Base-by-base conservation (phyloP, 2,329 filamentous ascomycete genomes). In the Colletotrichum orchidophilum region DNA sequence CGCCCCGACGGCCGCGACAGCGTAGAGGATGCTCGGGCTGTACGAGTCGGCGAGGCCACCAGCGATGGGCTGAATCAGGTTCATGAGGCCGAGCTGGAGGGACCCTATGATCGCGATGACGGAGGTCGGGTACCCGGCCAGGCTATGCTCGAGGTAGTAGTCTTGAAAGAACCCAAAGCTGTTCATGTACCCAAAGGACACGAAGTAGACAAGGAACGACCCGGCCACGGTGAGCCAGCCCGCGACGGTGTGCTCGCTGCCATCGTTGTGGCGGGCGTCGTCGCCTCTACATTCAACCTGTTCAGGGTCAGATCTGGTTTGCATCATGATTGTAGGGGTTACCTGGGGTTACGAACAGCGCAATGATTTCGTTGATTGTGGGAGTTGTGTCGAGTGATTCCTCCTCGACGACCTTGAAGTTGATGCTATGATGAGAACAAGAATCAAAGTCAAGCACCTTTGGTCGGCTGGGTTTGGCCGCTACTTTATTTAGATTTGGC, bases 21-120 rank as follows among this genome's bases (percentile, higher is more conserved):
- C 31, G 55, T 66, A 66, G 31, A 66, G 63, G 4, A 46, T 15
- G 39, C 39, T 66, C 55, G 63, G 63, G 7, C 63, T 57, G 31
- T 59, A 66, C 11, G 77, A 78, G 71, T 86, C 83, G 66, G 81
- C 82, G 0, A 84, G 74, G 3, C 81, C 81, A 1, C 84, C 84
- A 12, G 80, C 77, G 46, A 84, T 71, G 33, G 81, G 75, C 31
- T 82, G 82, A 11, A 80, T 76, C 35, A 83, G 75, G 74, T 83
- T 77, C 61, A 85, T 74, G 26, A 85, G 77, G 39, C 81, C 82
- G 3, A 77, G 76, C 71, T 85, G 83, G 7, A 85, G 74, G 24
- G 83, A 81, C 49, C 81, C 83, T 66, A 86, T 84, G 82, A 84
- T 84, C 5, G 83, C 83, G 54, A 86, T 84, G 52, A 77, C 75